Conservation (phyloP, 768 basidiomycete species). For the Boletus rufocinnamomeus region DNA sequence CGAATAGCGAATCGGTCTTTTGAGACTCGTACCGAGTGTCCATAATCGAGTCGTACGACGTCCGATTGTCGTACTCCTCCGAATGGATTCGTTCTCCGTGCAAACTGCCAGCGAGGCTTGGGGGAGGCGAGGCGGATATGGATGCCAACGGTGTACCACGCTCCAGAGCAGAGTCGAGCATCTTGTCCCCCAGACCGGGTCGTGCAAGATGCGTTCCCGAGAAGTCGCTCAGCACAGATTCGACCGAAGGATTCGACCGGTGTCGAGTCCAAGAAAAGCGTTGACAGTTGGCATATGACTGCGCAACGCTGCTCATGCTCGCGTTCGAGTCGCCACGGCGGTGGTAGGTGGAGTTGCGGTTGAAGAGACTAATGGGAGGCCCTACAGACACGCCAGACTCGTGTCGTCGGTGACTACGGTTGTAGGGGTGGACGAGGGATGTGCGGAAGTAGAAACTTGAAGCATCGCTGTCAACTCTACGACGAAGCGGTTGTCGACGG, state of each 20-base stretch:
- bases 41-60: slow-evolving; percentile 68
- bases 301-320: slow-evolving; percentile 58
- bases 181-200: slow-evolving; percentile 83
- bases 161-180: slow-evolving; percentile 67
- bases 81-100: slow-evolving; percentile 13
- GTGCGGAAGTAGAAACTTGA: slow-evolving; percentile 73
- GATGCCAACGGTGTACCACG: slow-evolving; percentile 56
- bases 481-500: slow-evolving; percentile 39
- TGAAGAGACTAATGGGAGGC: slow-evolving; percentile 74
- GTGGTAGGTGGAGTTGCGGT: slow-evolving; percentile 57
- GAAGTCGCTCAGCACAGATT: slow-evolving; percentile 67
- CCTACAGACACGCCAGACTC: slow-evolving; percentile 62
- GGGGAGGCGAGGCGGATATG: slow-evolving; percentile 67
- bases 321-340: slow-evolving; percentile 59
- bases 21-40: slow-evolving; percentile 49
- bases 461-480: slow-evolving; percentile 70
- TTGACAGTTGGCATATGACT: slow-evolving; percentile 56
- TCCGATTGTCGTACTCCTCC: slow-evolving; percentile 34
- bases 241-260: slow-evolving; percentile 55
- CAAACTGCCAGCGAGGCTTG: slow-evolving; percentile 35
- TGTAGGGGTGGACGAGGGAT: slow-evolving; percentile 35
- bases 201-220: slow-evolving; percentile 59
- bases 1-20: slow-evolving; percentile 56
- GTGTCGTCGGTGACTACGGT: slow-evolving; percentile 57
- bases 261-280: slow-evolving; percentile 64